A percentile compares a stretch with the other conserved stretches of the same genome.
phyloP scores from a whole-genome alignment of 495 filamentous ascomycete species.

The Penicillium antarcticum region DNA sequence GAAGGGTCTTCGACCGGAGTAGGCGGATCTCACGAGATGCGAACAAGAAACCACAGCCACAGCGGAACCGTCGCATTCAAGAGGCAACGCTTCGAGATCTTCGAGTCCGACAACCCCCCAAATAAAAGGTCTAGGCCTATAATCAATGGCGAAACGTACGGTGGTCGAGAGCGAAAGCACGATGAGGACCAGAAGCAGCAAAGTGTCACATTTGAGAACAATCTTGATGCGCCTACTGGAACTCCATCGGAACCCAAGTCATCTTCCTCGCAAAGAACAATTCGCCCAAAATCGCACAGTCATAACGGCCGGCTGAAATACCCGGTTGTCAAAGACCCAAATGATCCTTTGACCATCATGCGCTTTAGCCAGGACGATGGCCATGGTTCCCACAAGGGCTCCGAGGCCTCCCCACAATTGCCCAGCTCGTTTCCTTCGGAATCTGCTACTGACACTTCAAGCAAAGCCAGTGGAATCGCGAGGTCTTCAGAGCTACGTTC shows the following conservation, averaged over 20 bases:
- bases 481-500: slow-evolving; percentile 18
- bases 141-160: neutral
- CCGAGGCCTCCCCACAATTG: slow-evolving; percentile 23
- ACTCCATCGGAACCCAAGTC: slow-evolving; percentile 15
- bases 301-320: slow-evolving; percentile 52
- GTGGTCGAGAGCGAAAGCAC: neutral
- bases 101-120: neutral
- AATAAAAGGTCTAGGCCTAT: slow-evolving; percentile 32
- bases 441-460: slow-evolving; percentile 4
- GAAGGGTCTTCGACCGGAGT: neutral
- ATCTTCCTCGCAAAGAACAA: slow-evolving; percentile 28
- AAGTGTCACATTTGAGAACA: slow-evolving; percentile 1
- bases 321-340: slow-evolving; percentile 76
- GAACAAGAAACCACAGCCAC: neutral
- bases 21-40: neutral
- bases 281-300: slow-evolving; percentile 18
- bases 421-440: slow-evolving; percentile 11
- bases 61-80: neutral
- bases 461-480: slow-evolving; percentile 2
- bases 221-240: neutral
- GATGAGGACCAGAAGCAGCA: slow-evolving; percentile 1
- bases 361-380: slow-evolving; percentile 65
- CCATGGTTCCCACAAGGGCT: slow-evolving; percentile 36
- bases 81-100: slow-evolving; percentile 8
- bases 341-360: slow-evolving; percentile 59